A percentile compares a stretch with the other conserved stretches of the same genome.
Conservation (phyloP, 2,329 filamentous ascomycete species). For the Orbilia javanica region DNA sequence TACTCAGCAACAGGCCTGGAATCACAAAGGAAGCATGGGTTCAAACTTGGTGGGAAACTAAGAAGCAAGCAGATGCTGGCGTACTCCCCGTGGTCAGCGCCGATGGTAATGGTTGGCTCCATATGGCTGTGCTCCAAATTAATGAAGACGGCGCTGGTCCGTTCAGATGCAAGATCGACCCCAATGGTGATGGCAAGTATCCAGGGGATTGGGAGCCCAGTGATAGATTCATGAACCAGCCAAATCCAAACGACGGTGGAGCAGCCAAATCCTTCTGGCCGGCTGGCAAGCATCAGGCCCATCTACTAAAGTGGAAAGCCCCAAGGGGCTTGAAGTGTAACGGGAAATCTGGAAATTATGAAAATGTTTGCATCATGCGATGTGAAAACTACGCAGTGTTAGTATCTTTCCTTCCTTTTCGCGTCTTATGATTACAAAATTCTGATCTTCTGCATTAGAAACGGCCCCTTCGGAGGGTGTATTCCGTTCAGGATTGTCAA, state of each 20-base stretch:
- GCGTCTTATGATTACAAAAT: not conserved
- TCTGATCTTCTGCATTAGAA: not conserved
- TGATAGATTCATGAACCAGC: not conserved
- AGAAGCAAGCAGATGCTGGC: not conserved
- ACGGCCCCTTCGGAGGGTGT: conserved; percentile 31
- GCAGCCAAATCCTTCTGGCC: conserved; percentile 2
- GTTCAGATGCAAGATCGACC: conserved; percentile 28
- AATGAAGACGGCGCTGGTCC: conserved; percentile 37
- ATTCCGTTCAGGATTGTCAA: conserved; percentile 3
- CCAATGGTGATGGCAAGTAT: conserved; percentile 13
- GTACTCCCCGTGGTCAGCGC: not conserved
- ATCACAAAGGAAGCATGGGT: conserved; percentile 5
- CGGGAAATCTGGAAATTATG: not conserved
- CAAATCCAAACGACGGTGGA: not conserved
- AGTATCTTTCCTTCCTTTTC: not conserved
- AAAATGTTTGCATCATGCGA: conserved; percentile 27
- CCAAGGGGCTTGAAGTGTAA: not conserved
- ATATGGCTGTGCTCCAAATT: conserved; percentile 14
- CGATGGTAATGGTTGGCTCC: conserved; percentile 11
- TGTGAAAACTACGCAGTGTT: conserved; percentile 17
- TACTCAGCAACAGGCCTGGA: not conserved
- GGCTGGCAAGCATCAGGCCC: not conserved
- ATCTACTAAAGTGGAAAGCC: not conserved
- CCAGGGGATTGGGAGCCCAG: not conserved
- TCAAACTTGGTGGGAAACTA: conserved; percentile 21